Evolutionary conservation across 2,329 filamentous ascomycete genomes (phyloP).

Genomic region (Stagonosporopsis vannaccii): DNA sequence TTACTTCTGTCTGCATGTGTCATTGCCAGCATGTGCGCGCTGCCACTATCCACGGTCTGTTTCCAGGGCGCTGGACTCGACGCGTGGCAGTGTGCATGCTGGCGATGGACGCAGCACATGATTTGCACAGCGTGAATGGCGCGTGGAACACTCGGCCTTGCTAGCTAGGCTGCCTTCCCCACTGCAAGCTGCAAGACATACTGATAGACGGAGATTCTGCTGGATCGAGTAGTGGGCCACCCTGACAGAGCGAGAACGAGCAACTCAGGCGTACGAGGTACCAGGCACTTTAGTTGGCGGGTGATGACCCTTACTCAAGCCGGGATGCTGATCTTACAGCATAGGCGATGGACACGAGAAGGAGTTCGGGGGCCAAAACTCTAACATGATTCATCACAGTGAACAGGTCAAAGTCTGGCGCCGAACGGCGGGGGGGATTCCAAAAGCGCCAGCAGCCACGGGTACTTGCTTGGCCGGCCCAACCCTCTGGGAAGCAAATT

Average conservation of each 20-base stretch:
- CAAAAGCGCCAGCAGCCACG: not conserved
- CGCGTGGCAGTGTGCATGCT: slow-evolving; percentile 17
- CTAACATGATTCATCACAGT: slow-evolving; percentile 11
- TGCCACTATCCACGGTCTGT: not conserved
- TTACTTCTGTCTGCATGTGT: slow-evolving; percentile 17
- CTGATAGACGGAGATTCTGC: not conserved
- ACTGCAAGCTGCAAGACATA: not conserved
- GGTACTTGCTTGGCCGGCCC: slow-evolving; percentile 12
- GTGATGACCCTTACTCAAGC: slow-evolving; percentile 4
- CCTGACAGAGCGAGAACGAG: not conserved
- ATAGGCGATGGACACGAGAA: not conserved
- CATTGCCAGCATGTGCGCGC: slow-evolving; percentile 18
- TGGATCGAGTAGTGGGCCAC: not conserved
- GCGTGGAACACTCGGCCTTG: not conserved
- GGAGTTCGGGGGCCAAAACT: slow-evolving; percentile 1
- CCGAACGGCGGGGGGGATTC: slow-evolving; percentile 4
- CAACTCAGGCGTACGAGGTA: slow-evolving; percentile 3
- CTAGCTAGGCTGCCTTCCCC: not conserved
- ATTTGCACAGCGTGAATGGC: slow-evolving; percentile 2
- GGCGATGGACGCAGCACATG: slow-evolving; percentile 4
- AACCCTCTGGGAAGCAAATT: slow-evolving; percentile 6
- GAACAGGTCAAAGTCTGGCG: slow-evolving; percentile 1
- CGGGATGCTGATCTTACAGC: slow-evolving; percentile 3
- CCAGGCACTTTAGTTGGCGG: not conserved
- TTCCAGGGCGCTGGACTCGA: slow-evolving; percentile 19